These are phyloP conservation scores for Lachancea quebecensis DNA, from an alignment of 805 yeast species.

Conservation along the genomic window DNA sequence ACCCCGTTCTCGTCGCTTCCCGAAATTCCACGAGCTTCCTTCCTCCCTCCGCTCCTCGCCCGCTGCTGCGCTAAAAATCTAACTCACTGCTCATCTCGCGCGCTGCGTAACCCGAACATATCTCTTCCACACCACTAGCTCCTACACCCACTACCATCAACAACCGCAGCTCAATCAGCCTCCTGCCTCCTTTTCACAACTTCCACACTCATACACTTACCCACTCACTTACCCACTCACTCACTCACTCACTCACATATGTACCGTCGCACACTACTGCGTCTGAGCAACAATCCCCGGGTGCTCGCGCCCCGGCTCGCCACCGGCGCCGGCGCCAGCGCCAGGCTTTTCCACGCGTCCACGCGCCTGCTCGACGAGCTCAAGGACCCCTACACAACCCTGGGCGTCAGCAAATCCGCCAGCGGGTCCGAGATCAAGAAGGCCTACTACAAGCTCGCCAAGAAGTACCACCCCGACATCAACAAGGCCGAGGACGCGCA, in stretches of 20 bases:
- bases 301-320: neutral
- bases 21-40: no score
- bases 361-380: conserved; percentile 14
- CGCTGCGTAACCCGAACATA: no score
- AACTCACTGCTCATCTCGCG: no score
- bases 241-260: neutral
- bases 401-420: conserved; percentile 73
- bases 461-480: conserved; percentile 93
- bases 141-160: no score
- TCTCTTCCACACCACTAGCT: no score
- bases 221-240: no score
- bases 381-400: conserved; percentile 73
- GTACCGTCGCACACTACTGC: conserved; percentile 1
- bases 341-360: conserved; percentile 14
- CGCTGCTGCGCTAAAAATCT: no score
- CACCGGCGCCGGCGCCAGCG: neutral
- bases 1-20: no score
- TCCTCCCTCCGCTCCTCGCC: no score
- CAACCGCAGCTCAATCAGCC: no score
- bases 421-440: conserved; percentile 83
- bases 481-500: conserved; percentile 89
- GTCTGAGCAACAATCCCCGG: neutral
- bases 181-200: no score
- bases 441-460: conserved; percentile 89
- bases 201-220: no score